Percentiles rank a stretch among this genome's conserved stretches.
Evolutionary conservation across 768 basidiomycete species (phyloP).

Genomic region (Mycena vitilis): DNA sequence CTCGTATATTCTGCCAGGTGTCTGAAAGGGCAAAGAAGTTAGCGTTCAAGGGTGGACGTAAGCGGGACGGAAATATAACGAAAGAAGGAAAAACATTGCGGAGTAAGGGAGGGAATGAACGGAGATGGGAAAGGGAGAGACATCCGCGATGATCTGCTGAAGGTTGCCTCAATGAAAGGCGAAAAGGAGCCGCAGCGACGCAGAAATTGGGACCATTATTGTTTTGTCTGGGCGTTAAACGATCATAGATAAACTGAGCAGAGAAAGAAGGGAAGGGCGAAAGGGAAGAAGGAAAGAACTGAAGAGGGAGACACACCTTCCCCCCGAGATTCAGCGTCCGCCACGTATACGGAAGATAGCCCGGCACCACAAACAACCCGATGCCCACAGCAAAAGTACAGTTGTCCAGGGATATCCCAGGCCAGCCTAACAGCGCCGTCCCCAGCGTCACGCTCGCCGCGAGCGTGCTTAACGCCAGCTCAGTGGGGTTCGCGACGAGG

Average conservation of each 20-base stretch:
- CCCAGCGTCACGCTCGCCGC: conserved; percentile 46
- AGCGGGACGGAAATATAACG: too few species aligned
- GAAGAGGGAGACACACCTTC: conserved; percentile 49
- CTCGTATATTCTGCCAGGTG: too few species aligned
- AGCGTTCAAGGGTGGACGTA: too few species aligned
- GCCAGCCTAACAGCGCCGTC: conserved; percentile 41
- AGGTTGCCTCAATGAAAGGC: conserved; percentile 77
- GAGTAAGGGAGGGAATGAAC: too few species aligned
- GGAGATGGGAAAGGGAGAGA: too few species aligned
- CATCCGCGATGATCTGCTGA: too few species aligned
- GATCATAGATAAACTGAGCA: too few species aligned
- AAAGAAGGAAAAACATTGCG: too few species aligned
- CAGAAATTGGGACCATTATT: conserved; percentile 75
- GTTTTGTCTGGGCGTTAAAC: conserved; percentile 22
- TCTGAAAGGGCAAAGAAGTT: too few species aligned
- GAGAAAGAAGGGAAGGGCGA: too few species aligned
- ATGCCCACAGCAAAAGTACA: conserved; percentile 76
- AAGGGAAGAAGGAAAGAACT: too few species aligned
- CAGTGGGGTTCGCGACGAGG: too few species aligned
- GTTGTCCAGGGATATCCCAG: conserved; percentile 40
- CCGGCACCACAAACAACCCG: conserved; percentile 77
- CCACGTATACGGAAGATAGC: conserved; percentile 82
- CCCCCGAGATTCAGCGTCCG: conserved; percentile 73
- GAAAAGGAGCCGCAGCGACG: conserved; percentile 82
- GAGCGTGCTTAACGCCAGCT: conserved; percentile 46